Evolutionary conservation across 2,329 filamentous ascomycete genomes (phyloP).

Genomic region (Diaporthe sp.): DNA sequence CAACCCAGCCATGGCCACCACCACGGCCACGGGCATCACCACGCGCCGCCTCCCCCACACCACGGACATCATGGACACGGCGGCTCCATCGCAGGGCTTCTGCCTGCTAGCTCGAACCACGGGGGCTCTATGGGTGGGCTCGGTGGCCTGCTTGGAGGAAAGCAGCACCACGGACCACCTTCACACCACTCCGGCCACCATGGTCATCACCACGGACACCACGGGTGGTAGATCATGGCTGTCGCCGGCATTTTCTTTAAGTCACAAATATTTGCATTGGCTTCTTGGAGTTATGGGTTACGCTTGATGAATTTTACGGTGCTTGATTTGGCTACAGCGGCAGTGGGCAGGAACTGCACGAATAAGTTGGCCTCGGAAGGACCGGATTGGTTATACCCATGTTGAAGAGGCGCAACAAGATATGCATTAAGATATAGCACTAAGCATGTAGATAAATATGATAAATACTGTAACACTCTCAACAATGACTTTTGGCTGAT

Average conservation of each 20-base stretch:
- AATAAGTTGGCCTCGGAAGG: background rate
- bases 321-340: background rate
- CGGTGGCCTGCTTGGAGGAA: background rate
- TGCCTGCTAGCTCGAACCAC: background rate
- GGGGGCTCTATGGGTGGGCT: background rate
- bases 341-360: background rate
- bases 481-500: too few species aligned
- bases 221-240: background rate
- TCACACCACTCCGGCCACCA: background rate
- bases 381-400: constrained; percentile 8
- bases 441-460: background rate
- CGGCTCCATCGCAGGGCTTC: background rate
- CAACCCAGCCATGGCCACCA: constrained; percentile 40
- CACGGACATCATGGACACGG: constrained; percentile 36
- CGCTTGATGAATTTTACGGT: background rate
- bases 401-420: background rate
- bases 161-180: background rate
- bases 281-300: constrained; percentile 1
- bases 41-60: constrained; percentile 15
- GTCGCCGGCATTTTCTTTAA: background rate
- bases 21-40: constrained; percentile 32
- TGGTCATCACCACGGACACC: constrained; percentile 2
- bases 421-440: background rate
- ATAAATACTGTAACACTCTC: background rate
- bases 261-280: background rate